Conservation (phyloP, 2,329 filamentous ascomycete species). For the Pseudogymnoascus sp. region DNA sequence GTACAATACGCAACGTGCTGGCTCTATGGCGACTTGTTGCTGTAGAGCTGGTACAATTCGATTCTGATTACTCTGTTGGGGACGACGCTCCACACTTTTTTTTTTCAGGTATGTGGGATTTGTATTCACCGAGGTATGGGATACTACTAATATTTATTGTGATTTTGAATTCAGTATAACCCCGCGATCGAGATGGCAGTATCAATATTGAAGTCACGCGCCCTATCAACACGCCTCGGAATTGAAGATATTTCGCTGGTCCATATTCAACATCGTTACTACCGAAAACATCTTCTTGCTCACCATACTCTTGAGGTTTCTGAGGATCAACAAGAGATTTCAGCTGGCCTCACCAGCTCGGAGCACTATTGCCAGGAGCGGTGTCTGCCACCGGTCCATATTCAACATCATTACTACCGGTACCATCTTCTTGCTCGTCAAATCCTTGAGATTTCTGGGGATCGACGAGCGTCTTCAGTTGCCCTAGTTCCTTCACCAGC, state of each 20-base stretch:
- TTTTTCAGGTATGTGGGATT: constrained; percentile 21
- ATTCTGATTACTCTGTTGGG: constrained; percentile 32
- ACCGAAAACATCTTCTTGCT: neutral
- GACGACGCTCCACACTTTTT: constrained; percentile 23
- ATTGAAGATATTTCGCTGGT: neutral
- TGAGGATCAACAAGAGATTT: constrained; percentile 17
- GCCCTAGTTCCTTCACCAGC: constrained; percentile 17
- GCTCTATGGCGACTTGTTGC: constrained; percentile 12
- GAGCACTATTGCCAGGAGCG: constrained; percentile 17
- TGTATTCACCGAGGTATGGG: constrained; percentile 16
- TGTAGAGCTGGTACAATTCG: constrained; percentile 28
- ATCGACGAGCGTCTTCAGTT: constrained; percentile 17
- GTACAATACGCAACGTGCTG: constrained; percentile 89
- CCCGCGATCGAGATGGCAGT: neutral
- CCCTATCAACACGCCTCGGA: neutral
- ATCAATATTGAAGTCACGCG: neutral
- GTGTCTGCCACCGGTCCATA: neutral
- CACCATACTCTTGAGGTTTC: neutral
- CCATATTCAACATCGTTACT: neutral
- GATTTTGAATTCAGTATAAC: neutral
- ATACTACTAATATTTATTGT: constrained; percentile 26
- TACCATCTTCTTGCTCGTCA: neutral
- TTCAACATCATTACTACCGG: neutral
- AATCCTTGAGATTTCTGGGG: constrained; percentile 10
- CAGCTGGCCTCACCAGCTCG: constrained; percentile 15